Conservation (phyloP, 1,139 yeast species). For the Candida glucosophila region DNA sequence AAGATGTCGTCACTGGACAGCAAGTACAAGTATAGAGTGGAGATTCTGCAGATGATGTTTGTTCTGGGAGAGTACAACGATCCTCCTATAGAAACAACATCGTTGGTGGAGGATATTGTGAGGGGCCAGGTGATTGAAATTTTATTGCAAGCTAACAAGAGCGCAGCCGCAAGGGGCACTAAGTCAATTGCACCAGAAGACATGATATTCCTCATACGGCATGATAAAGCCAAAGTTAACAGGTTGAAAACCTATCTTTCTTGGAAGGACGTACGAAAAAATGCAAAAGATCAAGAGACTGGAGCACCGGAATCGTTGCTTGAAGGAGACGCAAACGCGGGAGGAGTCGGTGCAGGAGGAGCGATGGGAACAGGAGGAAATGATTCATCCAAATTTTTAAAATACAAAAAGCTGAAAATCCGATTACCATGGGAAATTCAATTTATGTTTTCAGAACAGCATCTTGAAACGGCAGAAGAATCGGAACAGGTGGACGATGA, state of each 20-base stretch:
- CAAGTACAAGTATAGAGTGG: slow-evolving; percentile 71
- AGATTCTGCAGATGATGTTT: slow-evolving; percentile 98
- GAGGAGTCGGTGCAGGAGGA: slow-evolving; percentile 14
- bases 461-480: slow-evolving; percentile 72
- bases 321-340: slow-evolving; percentile 33
- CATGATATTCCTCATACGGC: slow-evolving; percentile 83
- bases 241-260: slow-evolving; percentile 82
- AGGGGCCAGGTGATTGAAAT: slow-evolving; percentile 92
- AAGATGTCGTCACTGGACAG: slow-evolving; percentile 15
- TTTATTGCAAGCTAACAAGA: slow-evolving; percentile 65
- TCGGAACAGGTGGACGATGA: slow-evolving; percentile 79
- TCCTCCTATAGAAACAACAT: slow-evolving; percentile 86
- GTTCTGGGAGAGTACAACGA: slow-evolving; percentile 93
- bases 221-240: slow-evolving; percentile 90
- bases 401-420: slow-evolving; percentile 71
- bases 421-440: slow-evolving; percentile 93
- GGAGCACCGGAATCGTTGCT: slow-evolving; percentile 59
- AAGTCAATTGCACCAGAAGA: slow-evolving; percentile 88
- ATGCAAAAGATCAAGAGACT: slow-evolving; percentile 91
- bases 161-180: slow-evolving; percentile 76
- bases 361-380: slow-evolving; percentile 22
- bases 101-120: slow-evolving; percentile 89
- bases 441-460: slow-evolving; percentile 89
- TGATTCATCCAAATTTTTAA: slow-evolving; percentile 51
- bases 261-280: slow-evolving; percentile 97